Base-by-base conservation (phyloP, 768 basidiomycete genomes). In the Trametes coccinea region DNA sequence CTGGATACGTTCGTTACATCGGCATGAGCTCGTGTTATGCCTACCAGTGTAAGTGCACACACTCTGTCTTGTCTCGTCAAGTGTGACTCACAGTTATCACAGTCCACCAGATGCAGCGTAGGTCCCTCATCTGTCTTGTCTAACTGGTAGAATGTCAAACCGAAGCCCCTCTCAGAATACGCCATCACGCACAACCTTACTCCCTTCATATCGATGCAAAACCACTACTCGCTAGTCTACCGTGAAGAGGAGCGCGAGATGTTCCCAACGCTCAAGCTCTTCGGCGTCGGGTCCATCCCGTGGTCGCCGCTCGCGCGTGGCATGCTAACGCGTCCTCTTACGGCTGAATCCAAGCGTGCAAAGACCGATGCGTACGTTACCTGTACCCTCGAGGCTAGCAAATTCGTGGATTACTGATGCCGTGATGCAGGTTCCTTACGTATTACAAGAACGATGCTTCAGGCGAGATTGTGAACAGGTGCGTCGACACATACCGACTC, bases 171-270 rank as follows among this genome's bases (percentile, higher is more conserved):
- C 41, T 27, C 56, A 79, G 77, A 75, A 64, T 80, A 80, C 62
- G 79, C 79, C 2, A 73, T 79, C 59, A 62, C 68, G 16, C 72
- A 80, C 66, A 71, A 69, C 17, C 66, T 75, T 10, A 83, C 81
- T 3, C 82, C 80, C 3, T 86, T 87, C 73, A 82, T 85, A 72
- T 81, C 82, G 13, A 86, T 87, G 85, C 84, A 87, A 71, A 84
- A 86, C 71, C 80, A 83, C 66, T 80, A 86, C 68, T 80, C 69
- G 55, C 75, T 84, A 4, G 46, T 84, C 47, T 86, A 87, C 66
- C 79, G 85, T 48, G 86, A 87, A 68, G 85, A 87, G 66, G 85
- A 84, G 65, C 76, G 78, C 11, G 82, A 83, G 66, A 82, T 83
- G 81, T 79, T 84, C 64, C 85, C 85, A 0, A 75, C 75, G 4